Base-by-base conservation (phyloP, 2,329 filamentous ascomycete genomes). In the Pseudogymnoascus sp. region DNA sequence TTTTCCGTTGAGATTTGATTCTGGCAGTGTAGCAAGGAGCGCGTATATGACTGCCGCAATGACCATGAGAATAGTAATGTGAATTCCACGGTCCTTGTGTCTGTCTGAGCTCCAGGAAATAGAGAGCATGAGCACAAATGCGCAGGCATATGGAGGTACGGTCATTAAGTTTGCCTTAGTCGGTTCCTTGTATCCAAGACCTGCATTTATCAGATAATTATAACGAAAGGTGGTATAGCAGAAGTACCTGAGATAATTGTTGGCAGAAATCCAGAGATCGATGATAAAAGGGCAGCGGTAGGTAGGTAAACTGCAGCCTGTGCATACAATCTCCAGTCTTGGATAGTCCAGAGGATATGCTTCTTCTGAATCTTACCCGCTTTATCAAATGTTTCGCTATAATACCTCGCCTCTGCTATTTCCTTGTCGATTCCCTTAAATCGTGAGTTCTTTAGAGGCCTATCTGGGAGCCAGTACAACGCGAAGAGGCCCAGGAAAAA, bases 141-240 rank as follows among this genome's bases (percentile, higher is more conserved):
- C 31, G 31, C 31, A 33, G 31, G 31, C 31, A 33, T 33, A 33
- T 33, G 31, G 31, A 7, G 31, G 31, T 33, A 68, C 66, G 3
- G 66, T 68, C 62, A 63, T 60, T 35, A 68, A 39, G 50, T 68
- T 68, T 3, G 63, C 60, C 2, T 63, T 67, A 17, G 62, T 63
- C 26, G 63, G 59, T 3, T 64, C 60, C 15, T 41, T 60, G 63
- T 65, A 33, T 33, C 31, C 31, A 66, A 57, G 63, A 64, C 2
- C 67, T 64, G 11, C 64, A 57, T 63, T 11, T 17, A 17, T 57
- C n/a, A 58, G 4, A 5, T 50, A 5, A 37, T 15, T 61, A 31
- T 35, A 17, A 59, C 13, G 36, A n/a, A 21, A 47, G 44, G 13
- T 11, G 21, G 17, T 41, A 15, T 36, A 1, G 66, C 26, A 24